Conservation (phyloP, 805 yeast species). For the Suhomyces sp. region DNA sequence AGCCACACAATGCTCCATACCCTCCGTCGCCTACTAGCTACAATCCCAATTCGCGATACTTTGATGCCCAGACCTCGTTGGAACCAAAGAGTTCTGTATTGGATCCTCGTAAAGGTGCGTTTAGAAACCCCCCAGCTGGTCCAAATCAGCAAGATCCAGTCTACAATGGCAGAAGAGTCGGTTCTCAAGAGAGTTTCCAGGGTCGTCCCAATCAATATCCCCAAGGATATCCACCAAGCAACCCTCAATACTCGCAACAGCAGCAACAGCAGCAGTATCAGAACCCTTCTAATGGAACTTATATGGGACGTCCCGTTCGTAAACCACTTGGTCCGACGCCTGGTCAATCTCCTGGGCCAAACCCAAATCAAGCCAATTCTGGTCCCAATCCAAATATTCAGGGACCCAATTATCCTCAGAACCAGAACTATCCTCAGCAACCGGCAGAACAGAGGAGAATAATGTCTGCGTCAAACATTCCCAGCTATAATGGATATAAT, state of each 20-base stretch:
- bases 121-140: neutral
- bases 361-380: neutral
- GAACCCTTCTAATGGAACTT: conserved; percentile 16
- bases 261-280: conserved; percentile 5
- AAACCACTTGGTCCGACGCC: neutral
- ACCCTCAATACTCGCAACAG: neutral
- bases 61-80: neutral
- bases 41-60: neutral
- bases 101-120: conserved; percentile 1
- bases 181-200: conserved; percentile 1
- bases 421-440: conserved; percentile 7
- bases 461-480: conserved; percentile 28
- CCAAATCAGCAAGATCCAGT: neutral
- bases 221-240: neutral
- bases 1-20: neutral
- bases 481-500: conserved; percentile 3
- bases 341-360: neutral
- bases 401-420: neutral
- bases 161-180: neutral
- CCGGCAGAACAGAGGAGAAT: conserved; percentile 21
- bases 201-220: conserved; percentile 1
- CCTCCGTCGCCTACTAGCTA: neutral
- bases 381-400: neutral
- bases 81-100: neutral
- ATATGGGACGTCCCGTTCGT: conserved; percentile 6